Evolutionary conservation across 345 rosid genomes (phyloP).

Genomic region (Anacardium occidentale): DNA sequence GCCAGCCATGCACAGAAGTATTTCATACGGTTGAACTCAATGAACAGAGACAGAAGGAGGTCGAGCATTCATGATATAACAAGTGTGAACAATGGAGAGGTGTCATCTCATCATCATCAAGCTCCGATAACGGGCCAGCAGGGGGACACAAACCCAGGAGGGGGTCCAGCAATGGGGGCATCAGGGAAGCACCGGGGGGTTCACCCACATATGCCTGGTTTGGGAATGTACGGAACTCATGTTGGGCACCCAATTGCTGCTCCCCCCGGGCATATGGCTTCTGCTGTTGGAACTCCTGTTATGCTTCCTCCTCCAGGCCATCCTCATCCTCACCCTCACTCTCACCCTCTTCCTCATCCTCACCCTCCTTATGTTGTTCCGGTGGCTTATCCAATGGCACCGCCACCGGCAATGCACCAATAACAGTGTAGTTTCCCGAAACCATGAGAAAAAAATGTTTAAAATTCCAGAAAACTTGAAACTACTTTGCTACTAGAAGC

Average conservation of each 20-base stretch:
- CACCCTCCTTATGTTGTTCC: constrained; percentile 69
- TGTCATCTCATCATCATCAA: constrained; percentile 35
- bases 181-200: constrained; percentile 43
- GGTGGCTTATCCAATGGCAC: constrained; percentile 66
- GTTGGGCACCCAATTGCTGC: constrained; percentile 70
- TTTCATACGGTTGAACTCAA: constrained; percentile 76
- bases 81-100: constrained; percentile 52
- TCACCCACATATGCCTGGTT: constrained; percentile 52
- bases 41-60: constrained; percentile 83
- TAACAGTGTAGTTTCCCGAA: constrained; percentile 18
- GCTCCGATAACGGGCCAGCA: constrained; percentile 72
- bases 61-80: constrained; percentile 96
- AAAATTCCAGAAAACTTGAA: no score
- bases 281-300: constrained; percentile 87
- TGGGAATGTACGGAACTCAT: constrained; percentile 73
- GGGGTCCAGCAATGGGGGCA: constrained; percentile 28
- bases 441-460: neutral
- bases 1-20: constrained; percentile 97
- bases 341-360: constrained; percentile 33
- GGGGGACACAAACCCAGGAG: constrained; percentile 34
- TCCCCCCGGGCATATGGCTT: constrained; percentile 64
- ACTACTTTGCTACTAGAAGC: neutral
- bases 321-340: no score
- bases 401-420: constrained; percentile 64
- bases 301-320: constrained; percentile 85